A percentile compares a stretch with the other conserved stretches of the same genome.
phyloP scores from a whole-genome alignment of 305 asterid species.

The Solanum hybrid region DNA sequence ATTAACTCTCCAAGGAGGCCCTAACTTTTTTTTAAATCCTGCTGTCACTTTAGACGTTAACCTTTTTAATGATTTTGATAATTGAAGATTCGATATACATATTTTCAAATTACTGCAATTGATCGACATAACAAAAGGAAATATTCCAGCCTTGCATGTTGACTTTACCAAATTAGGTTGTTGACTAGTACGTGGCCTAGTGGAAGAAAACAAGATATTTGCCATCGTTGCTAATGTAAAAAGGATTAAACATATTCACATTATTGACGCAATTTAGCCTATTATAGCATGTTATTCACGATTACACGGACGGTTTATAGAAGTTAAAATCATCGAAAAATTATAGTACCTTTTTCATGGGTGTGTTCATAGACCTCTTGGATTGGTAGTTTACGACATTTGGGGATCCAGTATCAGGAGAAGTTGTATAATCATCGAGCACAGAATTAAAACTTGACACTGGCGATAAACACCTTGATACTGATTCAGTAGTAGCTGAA shows the following conservation, averaged over 20 bases:
- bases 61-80: background rate
- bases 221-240: background rate
- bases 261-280: background rate
- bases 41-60: background rate
- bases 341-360: background rate
- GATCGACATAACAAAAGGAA: background rate
- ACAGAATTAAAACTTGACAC: constrained; percentile 29
- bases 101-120: background rate
- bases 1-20: background rate
- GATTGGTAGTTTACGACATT: background rate
- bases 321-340: background rate
- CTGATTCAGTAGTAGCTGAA: constrained; percentile 23
- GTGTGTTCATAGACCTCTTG: background rate
- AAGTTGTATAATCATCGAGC: background rate
- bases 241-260: background rate
- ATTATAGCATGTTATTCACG: background rate
- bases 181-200: constrained; percentile 2
- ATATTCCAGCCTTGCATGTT: background rate
- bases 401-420: background rate
- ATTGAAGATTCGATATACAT: background rate
- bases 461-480: constrained; percentile 13
- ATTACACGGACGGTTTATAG: background rate
- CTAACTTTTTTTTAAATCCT: background rate
- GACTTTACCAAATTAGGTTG: background rate
- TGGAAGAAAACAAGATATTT: background rate